Evolutionary conservation across 352 stramenopile genomes (phyloP), one percentile per base, ranked within the genome.

Genomic region (Phytopythium kandeliae): DNA sequence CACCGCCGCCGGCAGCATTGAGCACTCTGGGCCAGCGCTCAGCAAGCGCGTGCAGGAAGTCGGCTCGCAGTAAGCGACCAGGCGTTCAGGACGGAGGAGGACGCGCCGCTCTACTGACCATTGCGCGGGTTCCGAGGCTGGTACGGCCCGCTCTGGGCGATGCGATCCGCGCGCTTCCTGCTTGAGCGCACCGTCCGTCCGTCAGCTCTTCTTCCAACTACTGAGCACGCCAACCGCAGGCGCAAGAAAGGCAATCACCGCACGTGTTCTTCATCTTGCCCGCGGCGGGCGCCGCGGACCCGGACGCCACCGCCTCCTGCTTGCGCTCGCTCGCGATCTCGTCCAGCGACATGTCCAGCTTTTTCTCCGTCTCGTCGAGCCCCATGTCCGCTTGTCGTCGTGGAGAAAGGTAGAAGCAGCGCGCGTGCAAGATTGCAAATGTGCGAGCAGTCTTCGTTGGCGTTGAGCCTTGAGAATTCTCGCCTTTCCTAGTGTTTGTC

Each of bases 301-400:
- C 25, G 34, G 54, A 19, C 2, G 44, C 26, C 17, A 37, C 13
- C 17, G 42, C 48, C 19, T 74, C 57, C 26, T 51, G 49, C 57
- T 83, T 73, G 59, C 66, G 63, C 63, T 86, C 68, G 45, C 81
- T 53, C 19, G 65, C 67, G 55, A 86, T 90, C 41, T 85, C 59
- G 25, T 85, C 78, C 48, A 88, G 63, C 44, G 73, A 71, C 78
- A 88, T 90, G 54, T 78, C 67, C 36, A 87, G 67, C 62, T 84
- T 85, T 64, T 88, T 86, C 62, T 83, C 71, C 41, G 71, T 70
- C 36, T 67, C 60, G 51, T 77, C 70, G 34, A 58, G 61, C 50
- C 56, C 57, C 66, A 75, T 74, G n/a, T n/a, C n/a, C n/a, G n/a
- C n/a, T n/a, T n/a, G n/a, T n/a, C n/a, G n/a, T n/a, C n/a, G n/a